Base-by-base conservation (phyloP, 148 eudicot species). In the Vaccinium darrowii region DNA sequence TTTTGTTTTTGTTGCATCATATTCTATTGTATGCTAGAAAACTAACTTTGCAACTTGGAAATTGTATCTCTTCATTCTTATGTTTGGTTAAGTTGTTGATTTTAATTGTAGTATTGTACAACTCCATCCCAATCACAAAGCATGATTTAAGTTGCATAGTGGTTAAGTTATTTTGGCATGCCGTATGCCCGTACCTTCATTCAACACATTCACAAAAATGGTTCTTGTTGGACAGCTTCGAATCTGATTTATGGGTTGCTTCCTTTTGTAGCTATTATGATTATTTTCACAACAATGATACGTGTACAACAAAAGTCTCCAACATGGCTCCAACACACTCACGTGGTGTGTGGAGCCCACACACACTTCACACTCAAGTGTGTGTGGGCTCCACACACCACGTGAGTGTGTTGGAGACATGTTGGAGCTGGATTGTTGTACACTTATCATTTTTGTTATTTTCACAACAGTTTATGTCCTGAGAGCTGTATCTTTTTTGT, bases 221-320 rank as follows among this genome's bases (percentile, higher is more conserved):
- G 27, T 63, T 63, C 9, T n/a, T 65, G 72, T 65, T 23, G 72
- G 9, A n/a, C 67, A 65, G 12, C 36, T 11, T 43, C 47, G 6
- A 82, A 84, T 92, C 83, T 83, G 83, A 88, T 89, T 90, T 78
- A 39, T 83, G 76, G 47, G 75, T 58, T 87, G 54, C 78, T 81
- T 87, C 5, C 57, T 12, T 78, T 62, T n/a, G 14, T 76, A 19
- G 52, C 43, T 51, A 62, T 51, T 81, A 81, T 14, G 19, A 13
- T 77, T 77, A 39, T 78, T 77, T 82, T 81, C 19, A 14, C 50
- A 23, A 33, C 23, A 7, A n/a, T n/a, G n/a, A n/a, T n/a, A n/a
- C n/a, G n/a, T n/a, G n/a, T n/a, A n/a, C n/a, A n/a, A n/a, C n/a
- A n/a, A n/a, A n/a, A n/a, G n/a, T n/a, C n/a, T n/a, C n/a, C n/a